Evolutionary conservation across 306 rosid species (phyloP).

Genomic region (Trichosanthes truncata): DNA sequence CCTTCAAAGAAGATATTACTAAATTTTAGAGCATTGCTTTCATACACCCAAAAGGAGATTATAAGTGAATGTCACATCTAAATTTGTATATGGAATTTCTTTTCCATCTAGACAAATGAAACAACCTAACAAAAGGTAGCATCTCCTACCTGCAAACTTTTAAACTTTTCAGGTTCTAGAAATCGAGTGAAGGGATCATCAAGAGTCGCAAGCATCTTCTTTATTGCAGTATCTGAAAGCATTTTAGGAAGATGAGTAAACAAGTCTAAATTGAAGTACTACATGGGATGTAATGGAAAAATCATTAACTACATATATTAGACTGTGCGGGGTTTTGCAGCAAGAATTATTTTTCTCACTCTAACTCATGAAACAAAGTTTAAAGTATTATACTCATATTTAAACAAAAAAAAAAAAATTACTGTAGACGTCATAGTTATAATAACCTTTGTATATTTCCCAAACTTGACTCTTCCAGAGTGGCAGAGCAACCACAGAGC

Average conservation of each 20-base stretch:
- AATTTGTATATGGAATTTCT: background rate
- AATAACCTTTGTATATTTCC: background rate
- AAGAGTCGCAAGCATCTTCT: conserved; percentile 92
- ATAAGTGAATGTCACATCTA: background rate
- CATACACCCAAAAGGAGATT: background rate
- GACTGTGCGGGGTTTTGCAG: background rate
- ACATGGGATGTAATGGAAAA: background rate
- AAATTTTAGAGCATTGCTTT: conserved; percentile 22
- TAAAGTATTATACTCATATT: background rate
- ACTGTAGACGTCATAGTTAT: background rate
- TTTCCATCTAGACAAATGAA: background rate
- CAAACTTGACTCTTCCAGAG: background rate
- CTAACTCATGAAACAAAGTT: background rate
- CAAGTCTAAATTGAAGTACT: background rate
- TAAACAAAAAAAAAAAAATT: background rate
- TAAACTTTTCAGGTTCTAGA: conserved; percentile 87
- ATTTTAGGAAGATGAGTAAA: conserved; percentile 6
- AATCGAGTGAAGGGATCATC: conserved; percentile 91
- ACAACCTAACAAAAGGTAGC: conserved; percentile 16
- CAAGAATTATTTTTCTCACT: background rate
- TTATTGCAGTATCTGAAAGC: conserved; percentile 66
- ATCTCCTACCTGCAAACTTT: conserved; percentile 68
- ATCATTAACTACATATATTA: background rate
- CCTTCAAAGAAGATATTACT: conserved; percentile 58
- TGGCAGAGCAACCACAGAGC: background rate